phyloP scores from a whole-genome alignment of 148 eudicot species.

The Mesembryanthemum crystallinum region DNA sequence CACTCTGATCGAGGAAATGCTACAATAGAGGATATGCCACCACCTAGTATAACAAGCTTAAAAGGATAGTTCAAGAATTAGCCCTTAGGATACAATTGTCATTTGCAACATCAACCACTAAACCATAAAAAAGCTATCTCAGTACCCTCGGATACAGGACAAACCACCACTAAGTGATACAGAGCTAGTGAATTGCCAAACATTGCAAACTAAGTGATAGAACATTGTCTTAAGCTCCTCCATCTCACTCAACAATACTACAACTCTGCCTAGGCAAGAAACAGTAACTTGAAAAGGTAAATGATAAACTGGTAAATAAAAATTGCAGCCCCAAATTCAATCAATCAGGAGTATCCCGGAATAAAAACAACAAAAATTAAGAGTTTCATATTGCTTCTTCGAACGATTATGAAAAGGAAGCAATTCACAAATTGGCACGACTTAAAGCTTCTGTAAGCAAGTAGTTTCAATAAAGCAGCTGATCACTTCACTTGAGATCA shows the following conservation, averaged over 20 bases:
- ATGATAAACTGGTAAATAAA: neutral
- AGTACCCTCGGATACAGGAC: neutral
- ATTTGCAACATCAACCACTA: neutral
- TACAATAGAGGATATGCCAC: neutral
- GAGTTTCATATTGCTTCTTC: neutral
- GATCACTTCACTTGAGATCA: neutral
- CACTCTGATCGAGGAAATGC: neutral
- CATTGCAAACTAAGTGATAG: neutral
- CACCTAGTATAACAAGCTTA: neutral
- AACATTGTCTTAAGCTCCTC: neutral
- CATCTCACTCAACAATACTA: neutral
- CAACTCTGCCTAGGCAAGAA: neutral
- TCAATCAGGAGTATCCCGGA: conserved; percentile 2
- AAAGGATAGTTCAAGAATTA: neutral
- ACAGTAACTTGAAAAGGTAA: too few species aligned
- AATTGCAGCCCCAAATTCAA: neutral
- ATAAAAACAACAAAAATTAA: neutral
- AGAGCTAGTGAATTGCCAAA: neutral
- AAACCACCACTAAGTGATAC: neutral
- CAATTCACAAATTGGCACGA: neutral
- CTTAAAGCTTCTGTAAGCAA: neutral
- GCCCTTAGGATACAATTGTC: too few species aligned
- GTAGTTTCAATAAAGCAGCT: neutral
- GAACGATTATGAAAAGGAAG: neutral
- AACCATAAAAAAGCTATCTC: neutral